These are phyloP conservation scores for Lachancea kluyveri DNA, from an alignment of 805 yeast genomes.

Conservation along the genomic window DNA sequence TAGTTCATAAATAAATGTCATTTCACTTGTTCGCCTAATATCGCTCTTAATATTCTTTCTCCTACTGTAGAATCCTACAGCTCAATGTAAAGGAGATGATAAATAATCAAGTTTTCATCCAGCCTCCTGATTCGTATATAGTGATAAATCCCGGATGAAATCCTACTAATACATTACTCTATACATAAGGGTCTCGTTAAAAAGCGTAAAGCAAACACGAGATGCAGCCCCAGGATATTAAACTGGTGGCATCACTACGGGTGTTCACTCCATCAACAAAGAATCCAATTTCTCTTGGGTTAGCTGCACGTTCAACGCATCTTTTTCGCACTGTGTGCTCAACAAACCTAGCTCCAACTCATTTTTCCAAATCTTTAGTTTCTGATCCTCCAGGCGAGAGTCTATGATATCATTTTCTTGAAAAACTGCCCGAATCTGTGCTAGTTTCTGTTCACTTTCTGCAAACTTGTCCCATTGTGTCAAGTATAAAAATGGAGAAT, in stretches of 20 bases:
- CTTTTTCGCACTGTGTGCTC: constrained; percentile 26
- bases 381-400: constrained; percentile 17
- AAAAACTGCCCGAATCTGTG: constrained; percentile 14
- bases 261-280: constrained; percentile 15
- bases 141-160: not conserved
- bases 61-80: no score
- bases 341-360: constrained; percentile 25
- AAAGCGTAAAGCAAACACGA: no score
- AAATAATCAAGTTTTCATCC: no score
- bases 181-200: no score
- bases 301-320: constrained; percentile 28
- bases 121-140: not conserved
- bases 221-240: no score
- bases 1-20: constrained; percentile 20
- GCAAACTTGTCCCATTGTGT: constrained; percentile 16
- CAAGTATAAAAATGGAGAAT: constrained; percentile 19
- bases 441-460: constrained; percentile 6
- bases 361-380: constrained; percentile 15
- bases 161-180: not conserved
- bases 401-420: constrained; percentile 21
- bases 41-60: no score
- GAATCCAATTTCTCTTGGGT: constrained; percentile 33
- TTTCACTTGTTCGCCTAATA: not conserved
- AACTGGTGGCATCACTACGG: no score
- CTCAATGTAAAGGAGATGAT: no score